Conservation (phyloP, 306 rosid genomes). For the Quercus bicolor region DNA sequence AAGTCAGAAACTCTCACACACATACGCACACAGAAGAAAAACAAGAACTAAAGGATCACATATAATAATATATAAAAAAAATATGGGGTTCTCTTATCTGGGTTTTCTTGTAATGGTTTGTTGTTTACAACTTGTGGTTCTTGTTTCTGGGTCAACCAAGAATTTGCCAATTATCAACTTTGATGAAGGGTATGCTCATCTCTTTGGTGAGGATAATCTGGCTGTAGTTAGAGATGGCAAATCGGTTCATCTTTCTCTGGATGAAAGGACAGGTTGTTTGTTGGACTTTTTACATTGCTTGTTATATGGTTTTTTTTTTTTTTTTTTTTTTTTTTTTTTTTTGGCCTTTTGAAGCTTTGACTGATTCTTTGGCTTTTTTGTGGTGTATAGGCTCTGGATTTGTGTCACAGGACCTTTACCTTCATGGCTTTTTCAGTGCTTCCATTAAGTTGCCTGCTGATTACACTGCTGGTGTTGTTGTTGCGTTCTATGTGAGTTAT, state of each 20-base stretch:
- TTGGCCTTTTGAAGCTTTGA: not conserved
- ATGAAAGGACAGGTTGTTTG: slow-evolving; percentile 70
- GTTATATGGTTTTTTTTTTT: not conserved
- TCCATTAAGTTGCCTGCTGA: slow-evolving; percentile 87
- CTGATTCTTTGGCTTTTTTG: not conserved
- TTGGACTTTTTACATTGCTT: not conserved
- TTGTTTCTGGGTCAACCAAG: slow-evolving; percentile 39
- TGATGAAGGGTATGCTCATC: slow-evolving; percentile 77
- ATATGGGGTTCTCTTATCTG: slow-evolving; percentile 40
- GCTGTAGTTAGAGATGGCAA: slow-evolving; percentile 66
- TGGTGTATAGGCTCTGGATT: slow-evolving; percentile 80
- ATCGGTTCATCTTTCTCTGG: slow-evolving; percentile 75
- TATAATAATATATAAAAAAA: not conserved
- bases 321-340: slow-evolving; percentile 4
- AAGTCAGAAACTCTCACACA: not conserved
- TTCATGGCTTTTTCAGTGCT: slow-evolving; percentile 88
- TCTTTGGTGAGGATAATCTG: slow-evolving; percentile 79
- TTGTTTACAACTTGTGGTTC: slow-evolving; percentile 19
- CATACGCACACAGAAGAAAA: not conserved
- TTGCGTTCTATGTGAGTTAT: slow-evolving; percentile 93
- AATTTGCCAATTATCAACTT: slow-evolving; percentile 60
- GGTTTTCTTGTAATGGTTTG: slow-evolving; percentile 25
- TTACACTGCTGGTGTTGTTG: slow-evolving; percentile 95
- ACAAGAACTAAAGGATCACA: slow-evolving; percentile 12
- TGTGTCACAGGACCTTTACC: slow-evolving; percentile 88